phyloP scores from a whole-genome alignment of 768 basidiomycete species.

The Auricularia auricula-judae region DNA sequence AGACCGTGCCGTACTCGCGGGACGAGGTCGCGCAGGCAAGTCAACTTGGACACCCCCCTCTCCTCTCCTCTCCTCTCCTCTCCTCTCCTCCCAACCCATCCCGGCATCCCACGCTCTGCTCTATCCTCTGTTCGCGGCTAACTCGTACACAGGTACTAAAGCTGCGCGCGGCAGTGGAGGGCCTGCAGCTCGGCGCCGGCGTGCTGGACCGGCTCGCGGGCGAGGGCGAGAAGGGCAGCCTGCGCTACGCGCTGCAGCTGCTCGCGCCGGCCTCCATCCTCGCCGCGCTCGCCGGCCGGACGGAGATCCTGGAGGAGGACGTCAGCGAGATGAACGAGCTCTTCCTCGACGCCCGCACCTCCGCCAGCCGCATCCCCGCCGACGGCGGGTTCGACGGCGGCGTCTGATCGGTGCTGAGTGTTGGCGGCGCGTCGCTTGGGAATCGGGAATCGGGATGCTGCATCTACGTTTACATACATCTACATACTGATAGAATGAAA shows the following conservation, averaged over 20 bases:
- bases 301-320: constrained; percentile 78
- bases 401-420: not conserved
- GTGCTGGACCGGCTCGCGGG: constrained; percentile 73
- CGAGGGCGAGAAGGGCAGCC: constrained; percentile 72
- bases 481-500: no score
- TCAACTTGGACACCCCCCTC: constrained; percentile 91
- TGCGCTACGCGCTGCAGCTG: constrained; percentile 81
- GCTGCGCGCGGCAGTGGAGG: constrained; percentile 78
- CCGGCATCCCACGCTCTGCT: no score
- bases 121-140: constrained; percentile 28
- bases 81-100: no score
- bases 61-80: constrained; percentile 56
- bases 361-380: constrained; percentile 42
- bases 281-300: constrained; percentile 62
- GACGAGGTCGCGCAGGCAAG: constrained; percentile 81
- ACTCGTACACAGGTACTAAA: constrained; percentile 82
- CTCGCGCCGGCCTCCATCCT: constrained; percentile 87
- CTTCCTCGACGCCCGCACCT: constrained; percentile 89
- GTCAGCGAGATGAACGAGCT: constrained; percentile 88
- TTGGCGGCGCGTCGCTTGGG: no score
- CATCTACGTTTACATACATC: no score
- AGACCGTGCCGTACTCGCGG: constrained; percentile 71
- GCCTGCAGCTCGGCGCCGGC: constrained; percentile 59
- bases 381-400: constrained; percentile 24
- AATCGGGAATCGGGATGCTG: no score